Conservation (phyloP, 768 basidiomycete species). For the Asterophora lycoperdoides region DNA sequence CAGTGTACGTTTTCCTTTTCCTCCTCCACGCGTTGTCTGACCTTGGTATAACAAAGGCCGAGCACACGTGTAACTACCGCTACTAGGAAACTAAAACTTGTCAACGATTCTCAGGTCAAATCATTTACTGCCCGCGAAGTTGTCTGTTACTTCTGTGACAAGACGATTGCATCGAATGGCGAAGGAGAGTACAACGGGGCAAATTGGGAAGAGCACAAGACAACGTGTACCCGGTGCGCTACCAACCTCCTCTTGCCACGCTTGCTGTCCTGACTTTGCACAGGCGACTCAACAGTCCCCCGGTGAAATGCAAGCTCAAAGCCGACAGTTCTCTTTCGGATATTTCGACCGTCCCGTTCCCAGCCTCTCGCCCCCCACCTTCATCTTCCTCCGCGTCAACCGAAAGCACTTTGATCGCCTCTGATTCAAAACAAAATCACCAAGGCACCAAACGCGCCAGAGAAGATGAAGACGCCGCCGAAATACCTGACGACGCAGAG, state of each 20-base stretch:
- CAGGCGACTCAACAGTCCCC: constrained; percentile 1
- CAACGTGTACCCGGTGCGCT: constrained; percentile 32
- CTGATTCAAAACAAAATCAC: constrained; percentile 29
- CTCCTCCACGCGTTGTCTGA: background rate
- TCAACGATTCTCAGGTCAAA: constrained; percentile 63
- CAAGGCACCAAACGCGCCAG: constrained; percentile 48
- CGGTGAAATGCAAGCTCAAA: constrained; percentile 5
- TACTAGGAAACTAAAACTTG: constrained; percentile 55
- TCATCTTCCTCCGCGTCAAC: constrained; percentile 31
- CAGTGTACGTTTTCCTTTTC: constrained; percentile 28
- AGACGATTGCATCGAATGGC: constrained; percentile 40
- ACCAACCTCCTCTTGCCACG: background rate
- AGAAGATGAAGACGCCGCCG: constrained; percentile 35
- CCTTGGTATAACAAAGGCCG: constrained; percentile 33
- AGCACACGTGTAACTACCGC: constrained; percentile 57
- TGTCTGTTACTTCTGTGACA: constrained; percentile 49
- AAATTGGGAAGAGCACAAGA: constrained; percentile 63
- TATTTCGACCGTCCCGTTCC: constrained; percentile 14
- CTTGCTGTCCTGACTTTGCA: background rate
- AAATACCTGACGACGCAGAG: constrained; percentile 27
- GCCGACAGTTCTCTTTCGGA: constrained; percentile 3
- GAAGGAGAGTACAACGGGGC: constrained; percentile 56
- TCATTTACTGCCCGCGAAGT: constrained; percentile 41
- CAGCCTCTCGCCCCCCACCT: constrained; percentile 17
- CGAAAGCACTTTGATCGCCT: constrained; percentile 32